A percentile compares a stretch with the other conserved stretches of the same genome.
phyloP scores from a whole-genome alignment of 805 yeast genomes.

The Blastobotrys attinorum region DNA sequence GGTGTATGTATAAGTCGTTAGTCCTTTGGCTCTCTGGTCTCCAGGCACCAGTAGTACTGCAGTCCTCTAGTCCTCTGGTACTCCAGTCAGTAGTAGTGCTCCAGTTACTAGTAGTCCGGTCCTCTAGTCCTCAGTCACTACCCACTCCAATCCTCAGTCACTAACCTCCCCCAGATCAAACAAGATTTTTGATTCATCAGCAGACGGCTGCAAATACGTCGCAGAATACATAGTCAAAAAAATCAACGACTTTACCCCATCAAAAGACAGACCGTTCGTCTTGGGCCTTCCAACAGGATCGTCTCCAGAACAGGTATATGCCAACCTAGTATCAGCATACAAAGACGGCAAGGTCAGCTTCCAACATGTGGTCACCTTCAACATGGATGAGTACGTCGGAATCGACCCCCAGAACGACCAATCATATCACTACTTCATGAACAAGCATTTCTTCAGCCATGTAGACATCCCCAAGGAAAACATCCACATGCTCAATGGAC shows the following conservation, averaged over 20 bases:
- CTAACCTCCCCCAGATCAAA: background rate
- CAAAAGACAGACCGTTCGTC: conserved; percentile 38
- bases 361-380: conserved; percentile 48
- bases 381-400: conserved; percentile 55
- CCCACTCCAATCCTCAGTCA: too few species aligned
- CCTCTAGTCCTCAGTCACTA: too few species aligned
- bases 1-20: too few species aligned
- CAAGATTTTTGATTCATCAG: background rate
- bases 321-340: conserved; percentile 38
- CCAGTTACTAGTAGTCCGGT: too few species aligned
- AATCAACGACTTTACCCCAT: conserved; percentile 40
- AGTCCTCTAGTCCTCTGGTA: too few species aligned
- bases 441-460: conserved; percentile 46
- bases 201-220: conserved; percentile 27
- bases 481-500: conserved; percentile 49
- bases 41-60: too few species aligned
- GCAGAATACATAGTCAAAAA: conserved; percentile 39
- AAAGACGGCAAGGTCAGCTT: conserved; percentile 37
- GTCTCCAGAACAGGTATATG: conserved; percentile 50
- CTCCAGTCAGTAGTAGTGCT: too few species aligned
- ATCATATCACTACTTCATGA: conserved; percentile 53
- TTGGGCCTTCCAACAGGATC: conserved; percentile 57
- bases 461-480: conserved; percentile 45
- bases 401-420: conserved; percentile 40
- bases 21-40: too few species aligned